Conservation (phyloP, 2,329 filamentous ascomycete species). For the Botrytis squamosa region DNA sequence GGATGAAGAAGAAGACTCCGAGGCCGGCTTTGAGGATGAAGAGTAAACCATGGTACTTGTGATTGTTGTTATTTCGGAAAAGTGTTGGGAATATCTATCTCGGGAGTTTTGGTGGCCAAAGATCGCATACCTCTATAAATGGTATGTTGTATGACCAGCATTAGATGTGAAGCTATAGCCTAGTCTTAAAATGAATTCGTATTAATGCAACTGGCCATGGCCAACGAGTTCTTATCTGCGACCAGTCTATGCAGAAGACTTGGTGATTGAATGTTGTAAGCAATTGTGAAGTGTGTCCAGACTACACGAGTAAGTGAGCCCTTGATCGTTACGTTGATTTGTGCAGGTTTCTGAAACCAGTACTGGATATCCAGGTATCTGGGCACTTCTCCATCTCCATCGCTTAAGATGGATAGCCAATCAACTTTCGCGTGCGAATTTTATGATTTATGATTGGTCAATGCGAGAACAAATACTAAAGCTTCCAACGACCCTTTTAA, state of each 20-base stretch:
- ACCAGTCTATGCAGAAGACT: not conserved
- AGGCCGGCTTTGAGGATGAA: slow-evolving; percentile 31
- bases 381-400: not conserved
- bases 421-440: slow-evolving; percentile 19
- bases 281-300: not conserved
- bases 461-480: not conserved
- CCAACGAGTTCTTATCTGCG: not conserved
- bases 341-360: not conserved
- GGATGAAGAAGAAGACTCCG: slow-evolving; percentile 37
- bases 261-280: not conserved
- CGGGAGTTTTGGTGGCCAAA: slow-evolving; percentile 19
- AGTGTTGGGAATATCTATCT: slow-evolving; percentile 18
- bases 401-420: slow-evolving; percentile 14
- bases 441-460: slow-evolving; percentile 28
- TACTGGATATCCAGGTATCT: not conserved
- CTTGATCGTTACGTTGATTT: not conserved
- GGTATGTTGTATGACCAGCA: slow-evolving; percentile 16
- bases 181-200: slow-evolving; percentile 12
- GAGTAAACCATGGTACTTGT: slow-evolving; percentile 28
- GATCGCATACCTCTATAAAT: slow-evolving; percentile 6
- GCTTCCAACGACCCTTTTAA: slow-evolving; percentile 12
- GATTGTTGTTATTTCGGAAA: slow-evolving; percentile 7
- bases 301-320: not conserved
- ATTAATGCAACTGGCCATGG: slow-evolving; percentile 12
- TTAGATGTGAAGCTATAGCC: slow-evolving; percentile 6